Evolutionary conservation across 1,284 basidiomycete genomes (phyloP), one percentile per base, ranked within the genome.

Genomic region (Ceratobasidium sp.): DNA sequence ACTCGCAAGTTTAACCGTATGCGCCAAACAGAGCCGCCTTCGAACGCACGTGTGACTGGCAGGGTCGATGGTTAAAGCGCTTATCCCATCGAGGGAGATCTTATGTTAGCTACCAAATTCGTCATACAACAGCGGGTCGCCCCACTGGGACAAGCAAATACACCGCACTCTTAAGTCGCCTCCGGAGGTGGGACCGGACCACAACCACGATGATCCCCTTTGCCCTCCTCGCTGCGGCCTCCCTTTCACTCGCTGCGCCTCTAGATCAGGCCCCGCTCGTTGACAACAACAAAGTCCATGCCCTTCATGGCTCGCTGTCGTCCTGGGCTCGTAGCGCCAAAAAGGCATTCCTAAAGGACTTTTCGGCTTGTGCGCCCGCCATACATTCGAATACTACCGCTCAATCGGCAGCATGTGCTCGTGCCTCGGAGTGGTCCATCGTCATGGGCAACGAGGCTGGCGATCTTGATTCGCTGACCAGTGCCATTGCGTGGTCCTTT

Each of bases 391-490:
- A 64, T 34, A 34, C 60, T 3, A 52, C 60, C 43, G 22, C 31
- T 34, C 45, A 52, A 38, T 64, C 60, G 34, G n/a, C 38, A n/a
- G 60, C 60, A 40, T 64, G 60, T 25, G 60, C 60, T 29, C 10
- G 49, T 10, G 60, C 49, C 10, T 15, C 60, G 22, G 29, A 47
- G 31, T 64, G 60, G 60, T 64, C 60, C 17, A 64, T 64, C 42
- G 60, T 64, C 20, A 64, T 64, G 60, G 60, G 60, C 60, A 64
- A 64, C 60, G 60, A 64, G 47, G 60, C 60, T 53, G 60, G 60
- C 31, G 60, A 64, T 34, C 60, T 64, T 20, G 60, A 64, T 27
- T 64, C 60, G 12, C 49, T 64, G 15, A 64, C 60, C 15, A 64
- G 60, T 34, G 60, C 60, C 32, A 42, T 64, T 29, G 60, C 60